phyloP scores from a whole-genome alignment of 805 yeast genomes.

The Metschnikowia bowlesiae region DNA sequence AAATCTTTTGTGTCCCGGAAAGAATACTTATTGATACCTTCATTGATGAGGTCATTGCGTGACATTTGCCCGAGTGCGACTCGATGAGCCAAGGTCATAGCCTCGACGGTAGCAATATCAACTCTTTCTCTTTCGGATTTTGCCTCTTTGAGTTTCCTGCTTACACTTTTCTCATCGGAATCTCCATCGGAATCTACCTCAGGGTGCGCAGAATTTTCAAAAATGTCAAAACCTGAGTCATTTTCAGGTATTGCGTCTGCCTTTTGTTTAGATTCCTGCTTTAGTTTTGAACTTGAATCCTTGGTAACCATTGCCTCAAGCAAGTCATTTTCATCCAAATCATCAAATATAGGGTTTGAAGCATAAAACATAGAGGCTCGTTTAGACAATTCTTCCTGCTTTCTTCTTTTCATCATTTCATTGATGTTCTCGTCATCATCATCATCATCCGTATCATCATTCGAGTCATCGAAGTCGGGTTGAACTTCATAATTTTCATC shows the following conservation, averaged over 20 bases:
- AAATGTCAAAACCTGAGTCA: slow-evolving; percentile 44
- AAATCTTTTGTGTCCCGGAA: slow-evolving; percentile 87
- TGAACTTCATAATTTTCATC: slow-evolving; percentile 43
- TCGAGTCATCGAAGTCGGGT: slow-evolving; percentile 50
- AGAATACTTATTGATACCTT: slow-evolving; percentile 87
- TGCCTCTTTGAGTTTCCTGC: slow-evolving; percentile 34
- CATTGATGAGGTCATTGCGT: slow-evolving; percentile 82
- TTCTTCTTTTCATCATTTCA: slow-evolving; percentile 48
- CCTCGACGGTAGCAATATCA: slow-evolving; percentile 87
- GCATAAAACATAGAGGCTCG: slow-evolving; percentile 38
- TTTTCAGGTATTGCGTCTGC: slow-evolving; percentile 12
- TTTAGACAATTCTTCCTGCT: slow-evolving; percentile 30
- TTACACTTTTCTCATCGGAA: slow-evolving; percentile 46
- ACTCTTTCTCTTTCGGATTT: slow-evolving; percentile 57
- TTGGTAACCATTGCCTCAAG: slow-evolving; percentile 9
- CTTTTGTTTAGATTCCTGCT: slow-evolving; percentile 9
- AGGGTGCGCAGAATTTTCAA: slow-evolving; percentile 24
- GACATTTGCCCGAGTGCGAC: slow-evolving; percentile 84
- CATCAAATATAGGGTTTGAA: slow-evolving; percentile 37
- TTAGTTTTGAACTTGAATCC: slow-evolving; percentile 2
- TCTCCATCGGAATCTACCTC: slow-evolving; percentile 44
- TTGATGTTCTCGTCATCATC: slow-evolving; percentile 65
- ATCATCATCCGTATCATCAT: slow-evolving; percentile 55
- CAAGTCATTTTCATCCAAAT: slow-evolving; percentile 46
- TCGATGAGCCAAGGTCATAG: slow-evolving; percentile 97